These are phyloP conservation scores for Clarireedia sp. DNA, from an alignment of 2,329 filamentous ascomycete species.

Conservation along the genomic window DNA sequence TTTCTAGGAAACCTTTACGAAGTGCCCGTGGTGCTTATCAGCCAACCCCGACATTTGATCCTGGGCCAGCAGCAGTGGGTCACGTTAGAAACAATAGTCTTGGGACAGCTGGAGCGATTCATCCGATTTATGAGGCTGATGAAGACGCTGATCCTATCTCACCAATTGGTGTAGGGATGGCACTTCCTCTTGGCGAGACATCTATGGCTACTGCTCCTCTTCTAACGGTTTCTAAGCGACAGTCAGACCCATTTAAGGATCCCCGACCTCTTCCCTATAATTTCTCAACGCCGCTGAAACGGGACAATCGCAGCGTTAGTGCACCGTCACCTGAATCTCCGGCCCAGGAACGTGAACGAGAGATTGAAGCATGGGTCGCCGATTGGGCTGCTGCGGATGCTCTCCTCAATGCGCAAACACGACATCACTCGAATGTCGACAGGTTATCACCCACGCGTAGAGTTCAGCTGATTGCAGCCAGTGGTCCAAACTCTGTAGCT, in stretches of 20 bases:
- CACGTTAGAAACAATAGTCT: conserved; percentile 39
- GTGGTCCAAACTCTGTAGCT: conserved; percentile 19
- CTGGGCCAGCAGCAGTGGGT: conserved; percentile 5
- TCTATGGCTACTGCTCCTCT: conserved; percentile 2
- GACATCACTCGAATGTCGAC: conserved; percentile 24
- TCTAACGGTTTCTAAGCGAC: conserved; percentile 10
- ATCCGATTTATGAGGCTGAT: conserved; percentile 57
- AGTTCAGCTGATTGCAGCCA: conserved; percentile 23
- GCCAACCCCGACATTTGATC: conserved; percentile 37
- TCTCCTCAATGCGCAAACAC: conserved; percentile 24
- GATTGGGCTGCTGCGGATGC: conserved; percentile 31
- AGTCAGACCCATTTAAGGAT: conserved; percentile 28
- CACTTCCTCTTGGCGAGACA: conserved; percentile 14
- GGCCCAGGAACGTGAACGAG: conserved; percentile 25
- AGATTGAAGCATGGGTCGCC: conserved; percentile 31
- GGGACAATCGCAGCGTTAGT: conserved; percentile 9
- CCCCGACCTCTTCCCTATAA: conserved; percentile 9
- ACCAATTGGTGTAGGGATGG: conserved; percentile 18
- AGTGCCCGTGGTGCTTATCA: conserved; percentile 31
- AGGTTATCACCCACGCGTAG: conserved; percentile 27
- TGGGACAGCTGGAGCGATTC: conserved; percentile 45
- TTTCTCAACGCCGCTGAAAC: conserved; percentile 4
- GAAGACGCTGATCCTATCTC: conserved; percentile 31
- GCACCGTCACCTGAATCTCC: conserved; percentile 20
- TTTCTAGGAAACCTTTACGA: conserved; percentile 32